phyloP scores from a whole-genome alignment of 805 yeast genomes.

The Teunomyces pallodes region DNA sequence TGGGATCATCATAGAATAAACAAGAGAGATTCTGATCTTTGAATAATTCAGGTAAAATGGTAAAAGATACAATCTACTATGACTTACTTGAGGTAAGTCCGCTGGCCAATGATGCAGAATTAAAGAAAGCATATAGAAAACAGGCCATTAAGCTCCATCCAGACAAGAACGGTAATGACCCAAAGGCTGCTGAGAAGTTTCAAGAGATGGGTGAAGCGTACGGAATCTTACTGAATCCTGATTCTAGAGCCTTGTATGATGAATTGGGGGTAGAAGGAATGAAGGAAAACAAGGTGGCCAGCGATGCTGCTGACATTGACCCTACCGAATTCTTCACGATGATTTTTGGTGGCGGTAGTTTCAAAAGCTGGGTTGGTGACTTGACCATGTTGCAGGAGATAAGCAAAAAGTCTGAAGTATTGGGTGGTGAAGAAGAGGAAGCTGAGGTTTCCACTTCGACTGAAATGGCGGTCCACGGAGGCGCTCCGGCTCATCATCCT shows the following conservation, averaged over 20 bases:
- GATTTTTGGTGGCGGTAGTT: slow-evolving; percentile 83
- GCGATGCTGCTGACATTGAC: slow-evolving; percentile 68
- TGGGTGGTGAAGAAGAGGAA: slow-evolving; percentile 36
- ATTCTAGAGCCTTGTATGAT: slow-evolving; percentile 72
- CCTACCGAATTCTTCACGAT: slow-evolving; percentile 80
- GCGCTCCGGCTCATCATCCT: neutral
- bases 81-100: slow-evolving; percentile 69
- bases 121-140: slow-evolving; percentile 91
- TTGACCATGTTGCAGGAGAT: slow-evolving; percentile 74
- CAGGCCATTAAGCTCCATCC: slow-evolving; percentile 91
- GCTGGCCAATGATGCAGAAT: slow-evolving; percentile 73
- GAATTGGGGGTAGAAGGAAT: slow-evolving; percentile 61
- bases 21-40: too few species aligned
- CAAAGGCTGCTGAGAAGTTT: slow-evolving; percentile 81
- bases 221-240: slow-evolving; percentile 74
- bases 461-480: slow-evolving; percentile 2
- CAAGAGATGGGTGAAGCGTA: slow-evolving; percentile 70
- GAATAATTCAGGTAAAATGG: slow-evolving; percentile 45
- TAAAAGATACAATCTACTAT: slow-evolving; percentile 82
- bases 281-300: slow-evolving; percentile 65
- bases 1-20: neutral
- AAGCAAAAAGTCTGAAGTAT: slow-evolving; percentile 55
- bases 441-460: slow-evolving; percentile 5
- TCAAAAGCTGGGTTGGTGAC: slow-evolving; percentile 84
- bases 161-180: slow-evolving; percentile 94